Percentiles rank a stretch among this genome's conserved stretches.
These are phyloP conservation scores for Coniochaeta hoffmannii DNA, from an alignment of 2,329 filamentous ascomycete genomes.

Conservation along the genomic window DNA sequence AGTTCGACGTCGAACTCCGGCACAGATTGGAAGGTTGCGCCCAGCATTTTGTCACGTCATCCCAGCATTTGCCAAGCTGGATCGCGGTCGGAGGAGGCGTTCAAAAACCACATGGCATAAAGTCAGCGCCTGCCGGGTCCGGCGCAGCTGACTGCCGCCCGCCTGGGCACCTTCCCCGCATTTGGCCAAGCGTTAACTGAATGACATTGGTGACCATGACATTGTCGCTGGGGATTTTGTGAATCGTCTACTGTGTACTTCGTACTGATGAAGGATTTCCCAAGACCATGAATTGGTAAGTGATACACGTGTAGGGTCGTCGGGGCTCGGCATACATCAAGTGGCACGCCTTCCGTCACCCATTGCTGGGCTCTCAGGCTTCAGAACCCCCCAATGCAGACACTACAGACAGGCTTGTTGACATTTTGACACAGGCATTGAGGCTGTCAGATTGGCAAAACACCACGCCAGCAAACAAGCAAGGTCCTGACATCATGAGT, in stretches of 20 bases:
- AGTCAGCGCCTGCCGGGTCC: background rate
- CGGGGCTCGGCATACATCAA: background rate
- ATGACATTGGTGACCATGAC: background rate
- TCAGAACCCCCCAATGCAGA: background rate
- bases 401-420: background rate
- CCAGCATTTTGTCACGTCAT: slow-evolving; percentile 1
- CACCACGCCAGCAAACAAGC: no score
- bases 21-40: background rate
- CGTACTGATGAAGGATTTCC: no score
- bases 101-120: background rate
- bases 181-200: background rate
- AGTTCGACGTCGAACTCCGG: background rate
- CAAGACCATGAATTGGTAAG: no score
- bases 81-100: background rate
- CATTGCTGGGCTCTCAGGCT: background rate
- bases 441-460: background rate
- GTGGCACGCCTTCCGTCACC: background rate
- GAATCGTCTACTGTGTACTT: no score
- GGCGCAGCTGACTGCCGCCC: background rate
- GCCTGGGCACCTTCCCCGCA: background rate
- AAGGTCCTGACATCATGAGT: background rate
- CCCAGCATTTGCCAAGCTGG: background rate
- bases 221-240: background rate
- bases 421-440: no score
- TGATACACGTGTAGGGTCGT: no score